phyloP scores from a whole-genome alignment of 2,329 filamentous ascomycete genomes.

The Pseudopyricularia javanii region DNA sequence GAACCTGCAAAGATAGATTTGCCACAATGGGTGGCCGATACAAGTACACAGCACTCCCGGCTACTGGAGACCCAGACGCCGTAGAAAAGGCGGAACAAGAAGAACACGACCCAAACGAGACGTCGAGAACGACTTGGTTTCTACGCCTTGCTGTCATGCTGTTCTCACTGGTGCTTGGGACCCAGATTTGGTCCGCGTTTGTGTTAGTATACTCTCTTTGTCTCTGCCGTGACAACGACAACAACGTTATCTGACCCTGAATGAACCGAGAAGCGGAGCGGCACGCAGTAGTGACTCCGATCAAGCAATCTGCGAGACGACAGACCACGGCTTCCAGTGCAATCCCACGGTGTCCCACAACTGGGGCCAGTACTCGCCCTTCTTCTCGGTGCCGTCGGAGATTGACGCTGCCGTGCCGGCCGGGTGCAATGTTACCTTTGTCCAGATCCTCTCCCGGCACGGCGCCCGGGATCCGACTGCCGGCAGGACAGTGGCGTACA shows the following conservation, averaged over 20 bases:
- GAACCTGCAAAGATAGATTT: too few species aligned
- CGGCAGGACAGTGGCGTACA: conserved; percentile 54
- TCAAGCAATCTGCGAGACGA: conserved; percentile 33
- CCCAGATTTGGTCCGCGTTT: conserved; percentile 5
- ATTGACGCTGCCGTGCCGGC: conserved; percentile 48
- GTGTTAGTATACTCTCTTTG: conserved; percentile 13
- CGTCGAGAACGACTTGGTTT: background rate
- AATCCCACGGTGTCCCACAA: conserved; percentile 46
- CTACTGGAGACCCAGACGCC: background rate
- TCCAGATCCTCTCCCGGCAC: conserved; percentile 70
- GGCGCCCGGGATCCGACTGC: conserved; percentile 71
- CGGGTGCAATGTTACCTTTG: conserved; percentile 68
- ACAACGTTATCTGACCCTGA: background rate
- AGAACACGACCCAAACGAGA: background rate
- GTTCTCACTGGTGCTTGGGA: conserved; percentile 9
- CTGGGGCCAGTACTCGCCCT: conserved; percentile 86
- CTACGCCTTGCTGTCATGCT: background rate
- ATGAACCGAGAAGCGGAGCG: background rate
- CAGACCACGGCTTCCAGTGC: conserved; percentile 50
- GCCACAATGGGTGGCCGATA: too few species aligned
- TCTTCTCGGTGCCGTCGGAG: conserved; percentile 60
- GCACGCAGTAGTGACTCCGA: background rate
- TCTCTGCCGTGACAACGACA: background rate
- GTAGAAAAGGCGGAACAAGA: background rate
- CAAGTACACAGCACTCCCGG: too few species aligned